Percentiles rank a stretch among this genome's conserved stretches.
These are phyloP conservation scores for Cryptococcus sp. DNA, from an alignment of 1,284 basidiomycete genomes.

Conservation along the genomic window DNA sequence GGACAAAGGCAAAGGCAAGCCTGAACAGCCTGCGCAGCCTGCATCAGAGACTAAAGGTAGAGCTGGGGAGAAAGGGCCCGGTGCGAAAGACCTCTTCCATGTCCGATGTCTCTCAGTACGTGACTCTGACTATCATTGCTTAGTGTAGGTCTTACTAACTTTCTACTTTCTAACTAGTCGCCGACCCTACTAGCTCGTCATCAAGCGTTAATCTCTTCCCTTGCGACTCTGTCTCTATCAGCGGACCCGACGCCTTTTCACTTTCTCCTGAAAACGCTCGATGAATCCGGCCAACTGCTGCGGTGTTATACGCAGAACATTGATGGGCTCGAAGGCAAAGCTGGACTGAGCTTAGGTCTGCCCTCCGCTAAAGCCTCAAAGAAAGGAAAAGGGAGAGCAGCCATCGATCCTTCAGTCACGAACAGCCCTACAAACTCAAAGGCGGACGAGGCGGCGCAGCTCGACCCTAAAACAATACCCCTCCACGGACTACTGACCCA, in stretches of 20 bases:
- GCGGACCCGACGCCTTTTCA: slow-evolving; percentile 86
- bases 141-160: neutral
- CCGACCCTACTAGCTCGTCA: slow-evolving; percentile 68
- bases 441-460: slow-evolving; percentile 12
- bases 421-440: slow-evolving; percentile 10
- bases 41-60: neutral
- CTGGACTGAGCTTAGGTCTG: slow-evolving; percentile 64
- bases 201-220: slow-evolving; percentile 73
- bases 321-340: slow-evolving; percentile 82
- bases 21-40: no score
- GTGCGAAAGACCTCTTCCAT: slow-evolving; percentile 89
- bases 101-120: slow-evolving; percentile 84
- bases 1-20: slow-evolving; percentile 64
- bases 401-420: slow-evolving; percentile 5
- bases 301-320: slow-evolving; percentile 96
- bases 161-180: slow-evolving; percentile 20
- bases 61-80: slow-evolving; percentile 33
- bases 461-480: slow-evolving; percentile 74
- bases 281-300: slow-evolving; percentile 73
- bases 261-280: slow-evolving; percentile 69
- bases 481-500: slow-evolving; percentile 82
- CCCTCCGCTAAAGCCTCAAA: slow-evolving; percentile 15
- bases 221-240: slow-evolving; percentile 70
- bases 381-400: slow-evolving; percentile 1
- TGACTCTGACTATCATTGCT: slow-evolving; percentile 15